Conservation (phyloP, 1,284 basidiomycete genomes). For the Moesziomyces sp. region DNA sequence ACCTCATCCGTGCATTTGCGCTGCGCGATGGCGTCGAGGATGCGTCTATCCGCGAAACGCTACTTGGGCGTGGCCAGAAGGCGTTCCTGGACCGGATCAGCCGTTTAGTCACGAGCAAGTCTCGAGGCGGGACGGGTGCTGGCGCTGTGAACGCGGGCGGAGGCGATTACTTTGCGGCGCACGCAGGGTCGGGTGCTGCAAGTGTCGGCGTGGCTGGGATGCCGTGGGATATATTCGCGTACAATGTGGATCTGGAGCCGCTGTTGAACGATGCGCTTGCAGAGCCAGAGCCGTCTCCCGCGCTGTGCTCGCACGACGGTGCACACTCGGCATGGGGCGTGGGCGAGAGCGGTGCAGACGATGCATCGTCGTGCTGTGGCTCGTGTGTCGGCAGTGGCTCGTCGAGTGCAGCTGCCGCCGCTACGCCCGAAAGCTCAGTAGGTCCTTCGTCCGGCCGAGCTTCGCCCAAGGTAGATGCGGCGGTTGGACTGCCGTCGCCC, state of each 20-base stretch:
- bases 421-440: slow-evolving; percentile 22
- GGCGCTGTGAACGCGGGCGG: not conserved
- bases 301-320: not conserved
- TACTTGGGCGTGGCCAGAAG: slow-evolving; percentile 55
- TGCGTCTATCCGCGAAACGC: slow-evolving; percentile 45
- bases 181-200: not conserved
- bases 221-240: slow-evolving; percentile 35
- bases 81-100: slow-evolving; percentile 51
- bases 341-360: not conserved
- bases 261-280: slow-evolving; percentile 25
- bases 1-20: slow-evolving; percentile 63
- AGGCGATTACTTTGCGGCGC: slow-evolving; percentile 30
- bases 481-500: slow-evolving; percentile 27
- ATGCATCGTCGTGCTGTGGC: slow-evolving; percentile 7
- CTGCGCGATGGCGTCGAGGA: slow-evolving; percentile 63
- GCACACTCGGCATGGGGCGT: not conserved
- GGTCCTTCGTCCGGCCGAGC: slow-evolving; percentile 25
- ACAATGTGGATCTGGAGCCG: slow-evolving; percentile 30
- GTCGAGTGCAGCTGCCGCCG: slow-evolving; percentile 1
- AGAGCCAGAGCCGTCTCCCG: slow-evolving; percentile 10
- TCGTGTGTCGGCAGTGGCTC: slow-evolving; percentile 1
- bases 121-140: not conserved
- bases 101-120: slow-evolving; percentile 22
- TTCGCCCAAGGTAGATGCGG: slow-evolving; percentile 3
- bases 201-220: slow-evolving; percentile 5